Conservation (phyloP, 2,329 filamentous ascomycete genomes). For the Talaromyces piceae region DNA sequence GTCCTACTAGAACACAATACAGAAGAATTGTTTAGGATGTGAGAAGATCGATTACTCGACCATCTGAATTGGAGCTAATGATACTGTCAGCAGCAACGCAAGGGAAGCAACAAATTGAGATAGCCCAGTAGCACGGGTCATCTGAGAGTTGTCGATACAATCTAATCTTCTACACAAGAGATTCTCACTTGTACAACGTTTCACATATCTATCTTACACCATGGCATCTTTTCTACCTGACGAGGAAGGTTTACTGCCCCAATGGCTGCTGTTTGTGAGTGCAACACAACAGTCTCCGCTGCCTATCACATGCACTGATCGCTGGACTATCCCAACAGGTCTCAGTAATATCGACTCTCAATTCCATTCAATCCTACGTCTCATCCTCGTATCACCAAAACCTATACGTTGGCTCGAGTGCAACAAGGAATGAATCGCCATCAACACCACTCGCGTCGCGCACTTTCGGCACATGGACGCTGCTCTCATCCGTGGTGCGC, state of each 20-base stretch:
- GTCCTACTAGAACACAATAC: no score
- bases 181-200: neutral
- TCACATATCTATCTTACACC: neutral
- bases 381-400: slow-evolving; percentile 77
- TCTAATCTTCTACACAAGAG: no score
- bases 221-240: neutral
- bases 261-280: slow-evolving; percentile 8
- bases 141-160: no score
- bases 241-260: slow-evolving; percentile 6
- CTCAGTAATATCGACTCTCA: slow-evolving; percentile 72
- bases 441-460: slow-evolving; percentile 69
- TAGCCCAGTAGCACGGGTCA: no score
- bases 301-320: neutral
- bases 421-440: slow-evolving; percentile 44
- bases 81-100: neutral
- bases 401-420: slow-evolving; percentile 59
- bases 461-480: slow-evolving; percentile 82
- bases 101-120: no score
- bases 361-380: slow-evolving; percentile 74
- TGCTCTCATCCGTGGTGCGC: slow-evolving; percentile 67
- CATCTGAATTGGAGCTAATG: neutral
- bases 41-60: no score
- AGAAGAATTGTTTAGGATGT: no score
- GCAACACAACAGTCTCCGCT: neutral
- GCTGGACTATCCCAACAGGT: slow-evolving; percentile 47